Evolutionary conservation across 495 filamentous ascomycete genomes (phyloP).

Genomic region (Annulohypoxylon nitens): DNA sequence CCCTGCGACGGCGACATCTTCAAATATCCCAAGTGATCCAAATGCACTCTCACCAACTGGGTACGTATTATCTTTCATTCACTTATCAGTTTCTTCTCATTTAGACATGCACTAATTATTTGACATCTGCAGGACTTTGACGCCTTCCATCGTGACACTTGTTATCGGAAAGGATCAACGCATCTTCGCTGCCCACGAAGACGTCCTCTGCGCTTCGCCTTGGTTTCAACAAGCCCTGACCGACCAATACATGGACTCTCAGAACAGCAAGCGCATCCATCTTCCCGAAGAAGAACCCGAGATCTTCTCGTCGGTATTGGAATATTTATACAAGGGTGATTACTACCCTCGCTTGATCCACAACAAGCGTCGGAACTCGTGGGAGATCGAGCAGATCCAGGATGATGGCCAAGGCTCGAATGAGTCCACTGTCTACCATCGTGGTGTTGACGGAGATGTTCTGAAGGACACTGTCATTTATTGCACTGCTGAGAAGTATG

Average conservation of each 20-base stretch:
- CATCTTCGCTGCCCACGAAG: slow-evolving; percentile 91
- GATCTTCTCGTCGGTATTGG: slow-evolving; percentile 89
- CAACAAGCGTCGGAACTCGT: slow-evolving; percentile 74
- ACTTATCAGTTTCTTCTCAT: slow-evolving; percentile 4
- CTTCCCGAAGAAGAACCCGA: slow-evolving; percentile 90
- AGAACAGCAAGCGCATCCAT: slow-evolving; percentile 73
- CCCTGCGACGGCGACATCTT: slow-evolving; percentile 54
- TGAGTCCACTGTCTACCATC: slow-evolving; percentile 79
- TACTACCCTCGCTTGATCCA: slow-evolving; percentile 84
- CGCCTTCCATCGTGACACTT: slow-evolving; percentile 82
- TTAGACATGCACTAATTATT: slow-evolving; percentile 20
- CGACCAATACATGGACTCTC: slow-evolving; percentile 72
- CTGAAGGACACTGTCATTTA: slow-evolving; percentile 93
- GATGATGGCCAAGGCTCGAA: slow-evolving; percentile 57
- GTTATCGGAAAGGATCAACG: slow-evolving; percentile 80
- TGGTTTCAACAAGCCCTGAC: slow-evolving; percentile 77
- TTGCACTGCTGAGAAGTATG: slow-evolving; percentile 86
- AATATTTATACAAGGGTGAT: slow-evolving; percentile 93
- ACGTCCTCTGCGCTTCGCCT: slow-evolving; percentile 80
- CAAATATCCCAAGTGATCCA: slow-evolving; percentile 28
- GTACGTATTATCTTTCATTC: slow-evolving; percentile 32
- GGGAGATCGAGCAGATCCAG: slow-evolving; percentile 74
- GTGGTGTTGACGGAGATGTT: slow-evolving; percentile 72
- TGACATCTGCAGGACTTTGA: slow-evolving; percentile 62
- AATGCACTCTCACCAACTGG: slow-evolving; percentile 54